Conservation (phyloP, 2,329 filamentous ascomycete genomes). For the Hymenoscyphus infarciens region DNA sequence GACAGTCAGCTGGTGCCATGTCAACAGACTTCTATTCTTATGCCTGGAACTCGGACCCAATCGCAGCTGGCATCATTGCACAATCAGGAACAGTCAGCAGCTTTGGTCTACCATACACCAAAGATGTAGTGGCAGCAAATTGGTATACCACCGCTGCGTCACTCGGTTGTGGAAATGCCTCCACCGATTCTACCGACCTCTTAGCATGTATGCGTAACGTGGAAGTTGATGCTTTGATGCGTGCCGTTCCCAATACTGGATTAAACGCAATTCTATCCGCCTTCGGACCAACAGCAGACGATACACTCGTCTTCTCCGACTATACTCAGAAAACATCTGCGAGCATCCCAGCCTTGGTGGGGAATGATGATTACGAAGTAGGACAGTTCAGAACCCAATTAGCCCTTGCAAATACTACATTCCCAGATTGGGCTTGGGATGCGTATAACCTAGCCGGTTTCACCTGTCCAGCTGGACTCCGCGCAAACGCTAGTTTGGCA, state of each 20-base stretch:
- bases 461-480: constrained; percentile 31
- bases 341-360: constrained; percentile 26
- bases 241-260: constrained; percentile 18
- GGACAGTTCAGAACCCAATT: constrained; percentile 26
- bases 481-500: constrained; percentile 23
- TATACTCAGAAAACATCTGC: constrained; percentile 19
- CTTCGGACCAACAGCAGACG: constrained; percentile 21
- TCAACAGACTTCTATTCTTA: constrained; percentile 39
- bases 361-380: constrained; percentile 32
- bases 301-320: constrained; percentile 18
- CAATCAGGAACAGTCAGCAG: constrained; percentile 25
- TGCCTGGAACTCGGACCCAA: constrained; percentile 27
- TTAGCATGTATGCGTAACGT: constrained; percentile 18
- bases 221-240: constrained; percentile 12
- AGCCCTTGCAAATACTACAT: constrained; percentile 7
- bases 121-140: constrained; percentile 16
- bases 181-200: constrained; percentile 13
- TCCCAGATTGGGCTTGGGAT: constrained; percentile 23
- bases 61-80: constrained; percentile 23
- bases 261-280: constrained; percentile 11
- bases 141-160: constrained; percentile 17
- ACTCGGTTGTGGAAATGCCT: constrained; percentile 24
- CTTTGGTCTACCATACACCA: constrained; percentile 29
- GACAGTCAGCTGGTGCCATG: constrained; percentile 53
- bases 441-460: constrained; percentile 23